phyloP scores from a whole-genome alignment of 1,284 basidiomycete species.

The Singerocomus rubriflavus region DNA sequence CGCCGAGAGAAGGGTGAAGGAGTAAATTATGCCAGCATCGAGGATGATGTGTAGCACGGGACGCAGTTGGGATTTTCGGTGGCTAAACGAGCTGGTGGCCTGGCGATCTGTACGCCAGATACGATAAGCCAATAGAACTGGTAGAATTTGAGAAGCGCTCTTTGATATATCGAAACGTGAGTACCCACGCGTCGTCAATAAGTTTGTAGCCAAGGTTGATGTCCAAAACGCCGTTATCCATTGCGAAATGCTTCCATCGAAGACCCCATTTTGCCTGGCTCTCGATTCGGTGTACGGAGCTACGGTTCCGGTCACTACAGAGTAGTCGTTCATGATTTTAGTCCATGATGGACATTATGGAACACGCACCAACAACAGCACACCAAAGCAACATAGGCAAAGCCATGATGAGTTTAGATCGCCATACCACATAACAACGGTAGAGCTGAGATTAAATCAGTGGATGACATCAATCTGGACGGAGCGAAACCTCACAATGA shows the following conservation, averaged over 20 bases:
- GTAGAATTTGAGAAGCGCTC: background rate
- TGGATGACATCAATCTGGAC: background rate
- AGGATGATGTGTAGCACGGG: background rate
- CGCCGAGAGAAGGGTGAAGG: no score
- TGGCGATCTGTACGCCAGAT: background rate
- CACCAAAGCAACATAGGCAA: slow-evolving; percentile 16
- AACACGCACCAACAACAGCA: slow-evolving; percentile 6
- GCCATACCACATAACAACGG: slow-evolving; percentile 13
- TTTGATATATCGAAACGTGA: background rate
- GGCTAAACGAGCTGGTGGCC: background rate
- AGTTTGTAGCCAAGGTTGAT: slow-evolving; percentile 11
- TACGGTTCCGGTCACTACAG: slow-evolving; percentile 10
- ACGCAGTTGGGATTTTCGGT: background rate
- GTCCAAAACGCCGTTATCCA: slow-evolving; percentile 13
- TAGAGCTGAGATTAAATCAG: slow-evolving; percentile 10
- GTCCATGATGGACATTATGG: background rate
- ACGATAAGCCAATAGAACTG: slow-evolving; percentile 7
- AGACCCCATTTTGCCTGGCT: background rate
- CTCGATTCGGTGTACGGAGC: background rate
- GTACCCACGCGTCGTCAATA: slow-evolving; percentile 12
- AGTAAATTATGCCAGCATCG: no score
- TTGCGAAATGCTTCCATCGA: background rate
- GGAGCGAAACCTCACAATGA: slow-evolving; percentile 4
- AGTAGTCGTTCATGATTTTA: background rate
- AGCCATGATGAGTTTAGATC: slow-evolving; percentile 10